A percentile compares a stretch with the other conserved stretches of the same genome.
phyloP scores from a whole-genome alignment of 1,284 basidiomycete species.

The Apiotrichum sp. region DNA sequence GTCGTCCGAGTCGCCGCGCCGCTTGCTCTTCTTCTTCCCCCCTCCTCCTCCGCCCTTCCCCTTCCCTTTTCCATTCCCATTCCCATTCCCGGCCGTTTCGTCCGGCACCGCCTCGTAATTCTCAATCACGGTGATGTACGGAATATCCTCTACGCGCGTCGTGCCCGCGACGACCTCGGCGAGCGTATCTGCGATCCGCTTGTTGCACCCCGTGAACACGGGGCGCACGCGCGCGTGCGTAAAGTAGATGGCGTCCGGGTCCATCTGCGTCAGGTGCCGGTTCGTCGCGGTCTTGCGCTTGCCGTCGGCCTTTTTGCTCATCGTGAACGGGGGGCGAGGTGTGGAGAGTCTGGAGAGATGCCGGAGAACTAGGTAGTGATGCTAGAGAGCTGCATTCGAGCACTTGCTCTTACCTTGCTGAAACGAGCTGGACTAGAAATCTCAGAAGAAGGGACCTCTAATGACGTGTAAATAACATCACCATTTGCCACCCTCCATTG shows the following conservation, averaged over 20 bases:
- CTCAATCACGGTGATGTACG: constrained; percentile 18
- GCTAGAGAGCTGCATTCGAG: no score
- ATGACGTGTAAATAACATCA: no score
- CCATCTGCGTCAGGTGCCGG: constrained; percentile 12
- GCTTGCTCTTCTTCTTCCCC: neutral
- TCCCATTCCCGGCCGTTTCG: neutral
- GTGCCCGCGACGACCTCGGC: constrained; percentile 12
- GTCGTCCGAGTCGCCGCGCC: neutral
- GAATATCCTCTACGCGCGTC: constrained; percentile 13
- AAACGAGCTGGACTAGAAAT: no score
- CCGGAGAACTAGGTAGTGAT: no score
- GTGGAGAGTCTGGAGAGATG: no score
- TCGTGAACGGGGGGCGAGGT: neutral
- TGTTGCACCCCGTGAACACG: constrained; percentile 17
- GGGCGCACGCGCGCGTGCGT: constrained; percentile 16
- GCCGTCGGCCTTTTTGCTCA: neutral
- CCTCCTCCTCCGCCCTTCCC: neutral
- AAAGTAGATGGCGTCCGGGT: constrained; percentile 16
- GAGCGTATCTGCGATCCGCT: constrained; percentile 14
- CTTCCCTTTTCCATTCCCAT: neutral
- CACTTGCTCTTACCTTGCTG: no score
- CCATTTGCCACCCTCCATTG: no score
- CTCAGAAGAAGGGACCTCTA: no score
- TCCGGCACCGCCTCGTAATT: constrained; percentile 8
- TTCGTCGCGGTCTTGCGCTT: constrained; percentile 13